Conservation (phyloP, 805 yeast species). For the Wickerhamomyces canadensis region DNA sequence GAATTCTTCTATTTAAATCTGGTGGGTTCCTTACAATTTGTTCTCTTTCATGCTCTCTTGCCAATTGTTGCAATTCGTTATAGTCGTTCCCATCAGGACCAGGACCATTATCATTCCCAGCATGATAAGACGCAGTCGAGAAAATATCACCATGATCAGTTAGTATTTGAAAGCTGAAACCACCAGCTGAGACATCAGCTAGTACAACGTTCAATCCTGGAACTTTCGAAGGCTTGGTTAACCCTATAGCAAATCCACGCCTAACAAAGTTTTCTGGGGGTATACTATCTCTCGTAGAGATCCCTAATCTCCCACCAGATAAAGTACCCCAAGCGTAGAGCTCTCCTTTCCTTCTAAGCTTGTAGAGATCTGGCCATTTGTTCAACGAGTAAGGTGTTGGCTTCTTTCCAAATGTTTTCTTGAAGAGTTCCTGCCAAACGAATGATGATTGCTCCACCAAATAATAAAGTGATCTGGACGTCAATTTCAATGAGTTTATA, state of each 20-base stretch:
- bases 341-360: conserved; percentile 32
- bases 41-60: conserved; percentile 8
- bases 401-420: conserved; percentile 38
- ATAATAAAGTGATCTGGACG: conserved; percentile 32
- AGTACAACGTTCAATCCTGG: conserved; percentile 31
- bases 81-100: conserved; percentile 35
- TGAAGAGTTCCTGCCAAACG: conserved; percentile 41
- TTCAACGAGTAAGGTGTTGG: conserved; percentile 35
- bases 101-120: conserved; percentile 33
- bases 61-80: conserved; percentile 13
- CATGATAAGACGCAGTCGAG: conserved; percentile 42
- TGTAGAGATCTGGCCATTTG: conserved; percentile 48
- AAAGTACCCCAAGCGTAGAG: conserved; percentile 49
- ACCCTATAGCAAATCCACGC: conserved; percentile 22
- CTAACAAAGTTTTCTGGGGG: conserved; percentile 21
- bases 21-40: neutral
- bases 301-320: conserved; percentile 43
- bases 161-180: conserved; percentile 56
- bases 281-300: conserved; percentile 21
- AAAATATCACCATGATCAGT: conserved; percentile 51
- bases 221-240: conserved; percentile 34
- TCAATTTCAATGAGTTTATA: conserved; percentile 33
- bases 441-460: conserved; percentile 32
- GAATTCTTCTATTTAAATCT: neutral
- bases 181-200: conserved; percentile 56